Base-by-base conservation (phyloP, 768 basidiomycete species). In the Exidia glandulosa region DNA sequence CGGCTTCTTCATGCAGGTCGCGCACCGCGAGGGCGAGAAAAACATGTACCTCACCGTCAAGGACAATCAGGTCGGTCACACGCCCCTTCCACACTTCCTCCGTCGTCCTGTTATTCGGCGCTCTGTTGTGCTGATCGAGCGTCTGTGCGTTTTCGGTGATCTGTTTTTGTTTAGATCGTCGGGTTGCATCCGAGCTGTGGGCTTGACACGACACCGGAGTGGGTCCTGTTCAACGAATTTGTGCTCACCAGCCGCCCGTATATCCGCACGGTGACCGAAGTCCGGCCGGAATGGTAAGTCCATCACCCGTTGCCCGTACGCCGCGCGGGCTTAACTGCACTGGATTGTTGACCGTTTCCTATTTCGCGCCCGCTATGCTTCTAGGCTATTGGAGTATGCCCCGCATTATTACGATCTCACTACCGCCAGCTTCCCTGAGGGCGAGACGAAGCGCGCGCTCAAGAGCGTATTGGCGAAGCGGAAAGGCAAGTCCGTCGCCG, bases 1-100 rank as follows among this genome's bases (percentile, higher is more conserved):
- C 65, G 96, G 94, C 1, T 99, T 90, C 79, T 99, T 97, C 75
- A 97, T 96, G 95, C 95, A 97, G 69, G 84, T 92, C 13, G 96
- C 94, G 6, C 93, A 96, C 72, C 90, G 90, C 70, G 93, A 94
- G 69, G 90, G 91, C 2, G 90, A 92, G 69, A 94, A 91, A 72
- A 83, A 86, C 2, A 81, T 79, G 59, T 98, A 99, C 69, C 62
- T 87, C 63, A 99, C 94, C 0, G 85, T 96, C 61, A 98, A 97
- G 74, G 95, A 99, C 70, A 89, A 94, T 65, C 94, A 96, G 76
- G 89, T 83, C 63, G 23, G 80, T 68, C n/a, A 23, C 16, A 23
- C 32, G 34, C 59, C 30, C 45, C 3, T 58, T 10, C 14, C 37
- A 25, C 9, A 32, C 3, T 23, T 37, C 55, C 30, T 37, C 19